Evolutionary conservation across 331 rosid species (phyloP).

Genomic region (Quercus lobata): DNA sequence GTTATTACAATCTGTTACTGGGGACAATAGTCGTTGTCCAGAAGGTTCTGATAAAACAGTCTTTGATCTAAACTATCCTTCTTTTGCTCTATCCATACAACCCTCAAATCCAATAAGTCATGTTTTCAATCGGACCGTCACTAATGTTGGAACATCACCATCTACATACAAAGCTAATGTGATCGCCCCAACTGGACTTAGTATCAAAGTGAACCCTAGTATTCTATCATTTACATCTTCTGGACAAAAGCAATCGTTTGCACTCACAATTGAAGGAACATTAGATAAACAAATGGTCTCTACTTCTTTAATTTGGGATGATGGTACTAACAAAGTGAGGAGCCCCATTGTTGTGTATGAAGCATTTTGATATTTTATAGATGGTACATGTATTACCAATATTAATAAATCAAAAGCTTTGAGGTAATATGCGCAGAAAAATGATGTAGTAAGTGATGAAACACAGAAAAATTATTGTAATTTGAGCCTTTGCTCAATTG

Average conservation of each 20-base stretch:
- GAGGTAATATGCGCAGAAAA: neutral
- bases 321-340: conserved; percentile 30
- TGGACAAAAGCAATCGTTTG: conserved; percentile 18
- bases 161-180: conserved; percentile 25
- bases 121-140: conserved; percentile 13
- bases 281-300: neutral
- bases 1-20: neutral
- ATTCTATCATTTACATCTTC: conserved; percentile 19
- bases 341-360: conserved; percentile 17
- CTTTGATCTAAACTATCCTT: conserved; percentile 20
- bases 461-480: too few relatives aligned
- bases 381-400: too few relatives aligned
- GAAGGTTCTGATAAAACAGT: neutral
- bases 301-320: conserved; percentile 36
- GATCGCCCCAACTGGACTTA: conserved; percentile 8
- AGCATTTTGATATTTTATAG: too few relatives aligned
- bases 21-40: neutral
- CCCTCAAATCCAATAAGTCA: neutral
- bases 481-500: too few relatives aligned
- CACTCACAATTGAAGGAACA: conserved; percentile 26
- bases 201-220: conserved; percentile 14
- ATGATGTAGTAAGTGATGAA: neutral
- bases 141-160: conserved; percentile 24
- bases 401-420: too few relatives aligned
- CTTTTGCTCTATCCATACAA: neutral